These are phyloP conservation scores for Xylaria castorea DNA, from an alignment of 495 filamentous ascomycete genomes.

Conservation along the genomic window DNA sequence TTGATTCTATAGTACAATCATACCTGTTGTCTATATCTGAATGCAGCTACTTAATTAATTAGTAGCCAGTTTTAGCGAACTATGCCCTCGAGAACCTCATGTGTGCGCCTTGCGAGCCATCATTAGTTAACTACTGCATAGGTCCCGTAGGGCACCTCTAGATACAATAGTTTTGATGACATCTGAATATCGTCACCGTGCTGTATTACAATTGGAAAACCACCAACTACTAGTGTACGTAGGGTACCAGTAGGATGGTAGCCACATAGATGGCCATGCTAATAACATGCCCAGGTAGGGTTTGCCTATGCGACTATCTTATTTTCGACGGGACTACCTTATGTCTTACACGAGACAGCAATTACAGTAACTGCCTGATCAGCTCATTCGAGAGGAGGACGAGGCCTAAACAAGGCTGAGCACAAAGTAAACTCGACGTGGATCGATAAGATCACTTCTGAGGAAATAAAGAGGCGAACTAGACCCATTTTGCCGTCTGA, in stretches of 20 bases:
- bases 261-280: neutral
- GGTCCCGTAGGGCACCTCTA: neutral
- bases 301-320: neutral
- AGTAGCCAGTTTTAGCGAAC: neutral
- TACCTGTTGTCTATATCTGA: neutral
- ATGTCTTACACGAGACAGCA: neutral
- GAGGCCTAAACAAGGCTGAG: slow-evolving; percentile 7
- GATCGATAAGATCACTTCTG: neutral
- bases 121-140: too few species aligned
- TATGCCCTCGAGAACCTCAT: neutral
- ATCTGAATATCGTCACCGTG: neutral
- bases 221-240: neutral
- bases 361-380: neutral
- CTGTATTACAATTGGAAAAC: neutral
- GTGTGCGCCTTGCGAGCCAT: neutral
- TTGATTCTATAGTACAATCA: neutral
- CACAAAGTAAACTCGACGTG: neutral
- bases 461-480: neutral
- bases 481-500: neutral
- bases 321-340: neutral
- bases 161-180: neutral
- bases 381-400: neutral
- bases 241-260: neutral
- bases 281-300: neutral
- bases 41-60: neutral